Conservation (phyloP, 805 yeast genomes). For the Metschnikowia sp. region DNA sequence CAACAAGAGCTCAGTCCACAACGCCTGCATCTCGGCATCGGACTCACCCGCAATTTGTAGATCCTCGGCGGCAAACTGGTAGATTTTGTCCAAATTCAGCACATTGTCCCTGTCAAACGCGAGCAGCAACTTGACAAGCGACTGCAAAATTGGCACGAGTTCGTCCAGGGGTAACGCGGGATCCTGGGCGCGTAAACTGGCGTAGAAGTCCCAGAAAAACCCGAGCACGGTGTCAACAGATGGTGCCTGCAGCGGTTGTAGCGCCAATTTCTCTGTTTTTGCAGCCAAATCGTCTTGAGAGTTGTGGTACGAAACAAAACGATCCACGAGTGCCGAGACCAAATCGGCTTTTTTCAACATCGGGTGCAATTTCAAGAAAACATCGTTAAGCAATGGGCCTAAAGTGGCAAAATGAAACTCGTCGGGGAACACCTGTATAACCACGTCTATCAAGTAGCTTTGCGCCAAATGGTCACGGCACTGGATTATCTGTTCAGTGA, state of each 20-base stretch:
- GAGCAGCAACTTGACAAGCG: conserved; percentile 62
- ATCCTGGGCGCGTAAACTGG: conserved; percentile 50
- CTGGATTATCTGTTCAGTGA: conserved; percentile 87
- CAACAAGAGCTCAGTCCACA: conserved; percentile 45
- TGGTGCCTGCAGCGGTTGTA: background rate
- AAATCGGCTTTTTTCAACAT: conserved; percentile 65
- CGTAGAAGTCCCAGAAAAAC: conserved; percentile 64
- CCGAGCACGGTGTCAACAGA: conserved; percentile 45
- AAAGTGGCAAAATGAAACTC: conserved; percentile 80
- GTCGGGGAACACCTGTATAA: conserved; percentile 93
- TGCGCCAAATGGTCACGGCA: conserved; percentile 92
- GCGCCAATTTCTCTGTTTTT: conserved; percentile 1
- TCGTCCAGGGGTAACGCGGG: conserved; percentile 70
- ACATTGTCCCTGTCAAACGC: conserved; percentile 62
- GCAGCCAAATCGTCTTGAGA: conserved; percentile 26
- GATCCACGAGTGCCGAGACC: conserved; percentile 65
- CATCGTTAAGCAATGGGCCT: conserved; percentile 54
- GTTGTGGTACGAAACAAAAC: conserved; percentile 53
- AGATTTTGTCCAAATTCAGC: conserved; percentile 59
- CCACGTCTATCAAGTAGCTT: conserved; percentile 83
- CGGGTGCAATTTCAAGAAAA: conserved; percentile 66
- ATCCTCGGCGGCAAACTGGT: conserved; percentile 50
- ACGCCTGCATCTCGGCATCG: conserved; percentile 18
- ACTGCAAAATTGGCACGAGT: conserved; percentile 58
- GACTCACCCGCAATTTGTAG: conserved; percentile 16